A percentile compares a stretch with the other conserved stretches of the same genome.
phyloP scores from a whole-genome alignment of 352 stramenopile species.

The Phytophthora pini region DNA sequence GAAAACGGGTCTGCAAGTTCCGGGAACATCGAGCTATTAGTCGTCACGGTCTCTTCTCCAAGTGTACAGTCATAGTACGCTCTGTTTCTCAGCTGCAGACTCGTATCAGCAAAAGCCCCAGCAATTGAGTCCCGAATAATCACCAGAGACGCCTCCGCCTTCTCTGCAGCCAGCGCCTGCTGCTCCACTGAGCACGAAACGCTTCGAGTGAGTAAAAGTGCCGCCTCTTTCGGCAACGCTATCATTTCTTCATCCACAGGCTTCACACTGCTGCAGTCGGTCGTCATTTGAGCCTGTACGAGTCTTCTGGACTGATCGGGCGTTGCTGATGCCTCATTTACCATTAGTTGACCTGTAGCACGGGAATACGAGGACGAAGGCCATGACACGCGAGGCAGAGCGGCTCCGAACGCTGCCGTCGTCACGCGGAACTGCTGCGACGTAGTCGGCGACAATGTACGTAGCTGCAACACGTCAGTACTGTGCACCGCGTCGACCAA shows the following conservation, averaged over 20 bases:
- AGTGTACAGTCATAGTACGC: slow-evolving; percentile 58
- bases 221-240: slow-evolving; percentile 9
- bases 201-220: slow-evolving; percentile 56
- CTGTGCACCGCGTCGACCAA: not conserved
- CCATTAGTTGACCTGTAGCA: slow-evolving; percentile 10
- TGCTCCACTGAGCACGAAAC: slow-evolving; percentile 60
- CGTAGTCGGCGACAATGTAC: slow-evolving; percentile 4
- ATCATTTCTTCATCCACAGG: slow-evolving; percentile 5
- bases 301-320: slow-evolving; percentile 26
- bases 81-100: slow-evolving; percentile 14
- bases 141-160: slow-evolving; percentile 42
- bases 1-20: slow-evolving; percentile 27
- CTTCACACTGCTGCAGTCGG: slow-evolving; percentile 25
- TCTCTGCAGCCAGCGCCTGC: slow-evolving; percentile 48
- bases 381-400: slow-evolving; percentile 32
- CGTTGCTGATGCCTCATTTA: slow-evolving; percentile 4
- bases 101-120: slow-evolving; percentile 40
- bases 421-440: slow-evolving; percentile 43
- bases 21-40: slow-evolving; percentile 51
- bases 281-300: slow-evolving; percentile 16
- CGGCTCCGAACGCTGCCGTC: slow-evolving; percentile 35
- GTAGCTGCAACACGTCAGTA: slow-evolving; percentile 40
- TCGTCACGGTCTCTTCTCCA: slow-evolving; percentile 40
- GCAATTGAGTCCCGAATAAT: slow-evolving; percentile 58
- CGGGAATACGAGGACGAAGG: slow-evolving; percentile 18